These are phyloP conservation scores for Ramichloridium luteum DNA, from an alignment of 2,329 filamentous ascomycete species.

Conservation along the genomic window DNA sequence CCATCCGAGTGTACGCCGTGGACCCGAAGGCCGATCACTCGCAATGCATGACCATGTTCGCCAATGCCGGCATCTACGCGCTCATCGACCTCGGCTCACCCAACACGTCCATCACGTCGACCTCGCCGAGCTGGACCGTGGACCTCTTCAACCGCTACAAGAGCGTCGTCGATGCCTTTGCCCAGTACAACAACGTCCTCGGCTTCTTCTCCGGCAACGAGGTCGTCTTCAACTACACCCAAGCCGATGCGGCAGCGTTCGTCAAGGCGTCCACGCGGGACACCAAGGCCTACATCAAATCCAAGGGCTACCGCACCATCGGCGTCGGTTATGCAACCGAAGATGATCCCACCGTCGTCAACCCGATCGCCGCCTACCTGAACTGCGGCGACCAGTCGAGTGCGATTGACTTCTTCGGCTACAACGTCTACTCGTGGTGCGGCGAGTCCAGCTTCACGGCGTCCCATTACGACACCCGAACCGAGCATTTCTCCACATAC, in stretches of 20 bases:
- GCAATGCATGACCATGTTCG: conserved; percentile 71
- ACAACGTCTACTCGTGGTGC: conserved; percentile 99
- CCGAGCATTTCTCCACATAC: conserved; percentile 74
- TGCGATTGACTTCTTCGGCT: conserved; percentile 93
- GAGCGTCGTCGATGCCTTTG: conserved; percentile 65
- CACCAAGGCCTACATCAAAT: conserved; percentile 82
- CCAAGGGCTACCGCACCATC: conserved; percentile 60
- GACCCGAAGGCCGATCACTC: conserved; percentile 67
- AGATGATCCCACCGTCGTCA: conserved; percentile 73
- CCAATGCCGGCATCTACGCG: conserved; percentile 84
- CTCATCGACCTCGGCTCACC: conserved; percentile 83
- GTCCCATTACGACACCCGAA: conserved; percentile 72
- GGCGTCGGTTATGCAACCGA: conserved; percentile 93
- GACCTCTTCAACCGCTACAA: conserved; percentile 71
- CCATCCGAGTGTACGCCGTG: conserved; percentile 88
- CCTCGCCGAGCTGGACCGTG: conserved; percentile 65
- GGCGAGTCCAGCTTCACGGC: conserved; percentile 62
- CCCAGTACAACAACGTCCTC: conserved; percentile 76
- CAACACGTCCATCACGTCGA: conserved; percentile 66
- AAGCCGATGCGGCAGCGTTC: conserved; percentile 79
- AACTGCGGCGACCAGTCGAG: conserved; percentile 61
- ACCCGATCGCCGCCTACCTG: conserved; percentile 77
- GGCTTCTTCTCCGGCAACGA: conserved; percentile 99
- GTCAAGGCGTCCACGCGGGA: conserved; percentile 97
- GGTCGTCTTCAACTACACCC: conserved; percentile 76